A percentile compares a stretch with the other conserved stretches of the same genome.
Evolutionary conservation across 805 yeast species (phyloP).

Genomic region (Yarrowia sp.): DNA sequence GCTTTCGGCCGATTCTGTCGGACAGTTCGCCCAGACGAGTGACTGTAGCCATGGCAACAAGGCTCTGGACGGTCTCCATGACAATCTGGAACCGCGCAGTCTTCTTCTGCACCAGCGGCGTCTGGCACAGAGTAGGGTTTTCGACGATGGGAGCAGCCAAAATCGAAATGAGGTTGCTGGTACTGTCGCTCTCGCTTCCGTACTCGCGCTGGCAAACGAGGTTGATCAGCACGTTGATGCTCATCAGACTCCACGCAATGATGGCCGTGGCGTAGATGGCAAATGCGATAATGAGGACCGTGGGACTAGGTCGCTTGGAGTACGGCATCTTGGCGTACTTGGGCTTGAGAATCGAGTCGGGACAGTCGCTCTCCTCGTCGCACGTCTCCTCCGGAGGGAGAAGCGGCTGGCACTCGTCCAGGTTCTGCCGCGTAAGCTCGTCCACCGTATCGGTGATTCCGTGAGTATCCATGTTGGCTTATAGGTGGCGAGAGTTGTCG

Average conservation of each 20-base stretch:
- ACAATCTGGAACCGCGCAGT: constrained; percentile 9
- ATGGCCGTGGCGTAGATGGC: constrained; percentile 22
- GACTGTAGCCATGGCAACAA: constrained; percentile 27
- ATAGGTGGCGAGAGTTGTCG: background rate
- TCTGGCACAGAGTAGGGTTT: constrained; percentile 2
- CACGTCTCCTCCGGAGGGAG: constrained; percentile 10
- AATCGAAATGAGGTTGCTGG: background rate
- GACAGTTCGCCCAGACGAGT: constrained; percentile 57
- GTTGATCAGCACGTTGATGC: constrained; percentile 12
- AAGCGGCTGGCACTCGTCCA: background rate
- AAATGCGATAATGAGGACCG: constrained; percentile 6
- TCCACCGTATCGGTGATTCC: constrained; percentile 24
- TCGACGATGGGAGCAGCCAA: constrained; percentile 4
- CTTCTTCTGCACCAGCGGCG: constrained; percentile 14
- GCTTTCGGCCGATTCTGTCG: constrained; percentile 61
- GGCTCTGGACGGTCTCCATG: constrained; percentile 26
- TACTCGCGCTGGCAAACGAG: constrained; percentile 8
- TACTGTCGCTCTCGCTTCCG: background rate
- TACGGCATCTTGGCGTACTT: constrained; percentile 16
- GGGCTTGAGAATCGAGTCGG: constrained; percentile 18
- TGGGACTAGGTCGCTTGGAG: background rate
- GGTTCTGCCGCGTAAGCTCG: constrained; percentile 13
- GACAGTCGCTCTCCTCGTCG: constrained; percentile 6
- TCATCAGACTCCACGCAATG: constrained; percentile 12
- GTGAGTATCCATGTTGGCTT: constrained; percentile 17